A percentile compares a stretch with the other conserved stretches of the same genome.
Conservation (phyloP, 495 filamentous ascomycete species). For the Staphylotrichum longicolle region DNA sequence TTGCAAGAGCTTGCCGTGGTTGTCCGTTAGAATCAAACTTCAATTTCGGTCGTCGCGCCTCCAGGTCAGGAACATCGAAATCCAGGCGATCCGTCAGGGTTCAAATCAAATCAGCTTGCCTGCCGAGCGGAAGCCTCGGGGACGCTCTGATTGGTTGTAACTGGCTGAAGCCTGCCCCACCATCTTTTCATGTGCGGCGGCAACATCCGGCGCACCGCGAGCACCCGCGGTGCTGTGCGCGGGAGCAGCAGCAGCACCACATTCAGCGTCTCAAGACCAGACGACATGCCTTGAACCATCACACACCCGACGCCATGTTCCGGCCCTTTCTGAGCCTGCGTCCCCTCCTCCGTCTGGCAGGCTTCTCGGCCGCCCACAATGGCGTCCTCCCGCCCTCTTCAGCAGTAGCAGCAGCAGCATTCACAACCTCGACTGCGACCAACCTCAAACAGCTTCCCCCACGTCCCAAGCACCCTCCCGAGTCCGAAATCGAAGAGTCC, state of each 20-base stretch:
- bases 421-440: slow-evolving; percentile 16
- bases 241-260: neutral
- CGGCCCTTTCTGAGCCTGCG: slow-evolving; percentile 6
- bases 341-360: neutral
- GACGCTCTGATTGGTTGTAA: slow-evolving; percentile 13
- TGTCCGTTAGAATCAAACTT: too few relatives aligned
- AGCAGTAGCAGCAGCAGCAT: slow-evolving; percentile 1
- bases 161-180: neutral
- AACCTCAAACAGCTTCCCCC: slow-evolving; percentile 58
- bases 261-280: neutral
- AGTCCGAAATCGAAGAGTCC: slow-evolving; percentile 73
- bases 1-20: too few relatives aligned
- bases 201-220: neutral
- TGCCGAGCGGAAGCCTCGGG: slow-evolving; percentile 12
- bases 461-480: slow-evolving; percentile 65
- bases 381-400: neutral
- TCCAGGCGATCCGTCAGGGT: neutral
- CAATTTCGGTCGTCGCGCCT: neutral
- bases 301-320: slow-evolving; percentile 11
- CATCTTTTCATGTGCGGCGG: neutral
- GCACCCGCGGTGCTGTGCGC: neutral
- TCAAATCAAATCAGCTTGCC: slow-evolving; percentile 4
- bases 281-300: slow-evolving; percentile 7
- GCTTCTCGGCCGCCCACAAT: neutral
- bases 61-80: neutral